Conservation (phyloP, 345 rosid species). For the Adansonia digitata region DNA sequence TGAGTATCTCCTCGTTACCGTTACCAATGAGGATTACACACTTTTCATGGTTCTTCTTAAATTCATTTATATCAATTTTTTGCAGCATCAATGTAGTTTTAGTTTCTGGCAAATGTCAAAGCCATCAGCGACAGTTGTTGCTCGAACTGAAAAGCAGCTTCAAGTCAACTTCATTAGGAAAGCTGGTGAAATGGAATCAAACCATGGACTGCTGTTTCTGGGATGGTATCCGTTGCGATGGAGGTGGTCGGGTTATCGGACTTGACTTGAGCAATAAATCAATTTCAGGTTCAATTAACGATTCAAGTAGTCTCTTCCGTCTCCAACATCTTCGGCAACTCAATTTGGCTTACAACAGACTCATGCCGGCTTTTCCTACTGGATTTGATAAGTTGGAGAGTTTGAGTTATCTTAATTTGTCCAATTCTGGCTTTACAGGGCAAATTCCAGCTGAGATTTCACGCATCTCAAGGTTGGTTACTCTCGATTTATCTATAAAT, state of each 20-base stretch:
- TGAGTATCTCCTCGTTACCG: background rate
- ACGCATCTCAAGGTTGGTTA: background rate
- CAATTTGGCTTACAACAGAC: background rate
- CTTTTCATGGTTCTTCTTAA: conserved; percentile 13
- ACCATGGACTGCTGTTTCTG: conserved; percentile 22
- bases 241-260: conserved; percentile 12
- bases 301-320: conserved; percentile 17
- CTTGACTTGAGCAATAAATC: conserved; percentile 28
- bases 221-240: conserved; percentile 22
- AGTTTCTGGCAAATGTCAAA: conserved; percentile 21
- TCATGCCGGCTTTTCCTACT: background rate
- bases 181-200: conserved; percentile 9
- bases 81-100: background rate
- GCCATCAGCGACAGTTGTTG: conserved; percentile 10
- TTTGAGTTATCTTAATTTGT: background rate
- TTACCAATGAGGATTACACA: conserved; percentile 14
- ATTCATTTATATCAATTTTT: background rate
- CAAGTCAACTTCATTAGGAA: background rate
- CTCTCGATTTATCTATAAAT: background rate
- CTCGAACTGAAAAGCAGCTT: background rate
- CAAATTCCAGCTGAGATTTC: background rate
- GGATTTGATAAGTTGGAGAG: background rate
- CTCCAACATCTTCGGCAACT: background rate
- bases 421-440: background rate
- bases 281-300: conserved; percentile 21